phyloP scores from a whole-genome alignment of 257 asterid genomes.

The Perilla frutescens region DNA sequence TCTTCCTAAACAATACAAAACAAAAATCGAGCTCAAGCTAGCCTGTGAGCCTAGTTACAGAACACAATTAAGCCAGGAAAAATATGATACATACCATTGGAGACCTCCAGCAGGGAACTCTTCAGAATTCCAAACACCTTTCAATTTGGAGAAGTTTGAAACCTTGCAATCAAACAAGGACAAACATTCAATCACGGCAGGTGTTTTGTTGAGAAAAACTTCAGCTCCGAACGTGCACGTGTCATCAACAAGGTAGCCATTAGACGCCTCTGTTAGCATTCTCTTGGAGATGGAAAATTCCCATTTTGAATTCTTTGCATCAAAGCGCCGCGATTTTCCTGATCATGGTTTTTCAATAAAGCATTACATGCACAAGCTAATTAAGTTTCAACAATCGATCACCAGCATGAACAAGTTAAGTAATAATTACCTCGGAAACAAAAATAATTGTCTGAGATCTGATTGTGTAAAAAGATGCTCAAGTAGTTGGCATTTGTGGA shows the following conservation, averaged over 20 bases:
- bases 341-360: background rate
- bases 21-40: background rate
- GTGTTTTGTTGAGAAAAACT: background rate
- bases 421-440: conserved; percentile 11
- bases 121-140: background rate
- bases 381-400: too few relatives aligned
- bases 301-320: background rate
- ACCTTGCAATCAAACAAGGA: conserved; percentile 17
- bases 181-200: background rate
- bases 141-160: background rate
- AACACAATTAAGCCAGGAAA: background rate
- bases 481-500: too few relatives aligned
- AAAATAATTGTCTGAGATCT: conserved; percentile 19
- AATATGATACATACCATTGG: background rate
- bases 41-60: too few relatives aligned
- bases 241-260: background rate
- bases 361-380: too few relatives aligned
- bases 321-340: conserved; percentile 24
- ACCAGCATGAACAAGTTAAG: too few relatives aligned
- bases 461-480: conserved; percentile 34
- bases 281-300: background rate
- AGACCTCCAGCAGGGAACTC: conserved; percentile 5
- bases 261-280: background rate
- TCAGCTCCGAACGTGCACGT: background rate
- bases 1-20: conserved; percentile 2